Evolutionary conservation across 352 stramenopile genomes (phyloP), one percentile per base, ranked within the genome.

Genomic region (Globisporangium acanthophoron): DNA sequence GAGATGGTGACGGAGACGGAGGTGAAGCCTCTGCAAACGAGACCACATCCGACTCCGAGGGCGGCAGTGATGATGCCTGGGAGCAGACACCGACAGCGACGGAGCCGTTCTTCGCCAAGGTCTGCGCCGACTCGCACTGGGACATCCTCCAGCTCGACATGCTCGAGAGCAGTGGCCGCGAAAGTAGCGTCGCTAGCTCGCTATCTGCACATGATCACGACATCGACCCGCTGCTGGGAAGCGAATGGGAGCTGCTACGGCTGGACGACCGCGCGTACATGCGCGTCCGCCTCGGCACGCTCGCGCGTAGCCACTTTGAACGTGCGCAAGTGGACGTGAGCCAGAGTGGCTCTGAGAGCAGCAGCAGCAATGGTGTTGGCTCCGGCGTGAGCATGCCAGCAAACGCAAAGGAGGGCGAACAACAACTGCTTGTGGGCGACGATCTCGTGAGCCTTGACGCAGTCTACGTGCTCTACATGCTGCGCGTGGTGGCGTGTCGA

Each of bases 401-500:
- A 37, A 54, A 18, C 21, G 27, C 45, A 20, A 54, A 48, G 24
- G 18, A 47, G 39, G 24, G 5, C 51, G 24, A 57, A 3, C 45
- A 57, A 3, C 45, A 62, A 50, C 29, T 60, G n/a, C 21, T 64
- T 21, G 43, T 27, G 52, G 41, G 20, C 39, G 53, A 62, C 20
- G 49, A 63, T 7, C 46, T 46, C 1, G 52, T 73, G 63, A 61
- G 66, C n/a, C 37, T 64, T 8, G 69, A 80, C 7, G 50, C 58
- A 0, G 40, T 83, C 21, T 72, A 74, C 41, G 54, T 59, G 21
- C 61, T 81, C 18, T 86, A 86, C 52, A 54, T 69, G 9, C 29
- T 85, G 27, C 66, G 73, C 11, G 62, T 79, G 7, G 54, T 80
- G 13, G 64, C 52, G 3, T 81, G 73, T 58, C 69, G 79, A 60